Percentiles rank a stretch among this genome's conserved stretches.
Evolutionary conservation across 1,139 yeast genomes (phyloP).

Genomic region (Sugiyamaella paludigena): DNA sequence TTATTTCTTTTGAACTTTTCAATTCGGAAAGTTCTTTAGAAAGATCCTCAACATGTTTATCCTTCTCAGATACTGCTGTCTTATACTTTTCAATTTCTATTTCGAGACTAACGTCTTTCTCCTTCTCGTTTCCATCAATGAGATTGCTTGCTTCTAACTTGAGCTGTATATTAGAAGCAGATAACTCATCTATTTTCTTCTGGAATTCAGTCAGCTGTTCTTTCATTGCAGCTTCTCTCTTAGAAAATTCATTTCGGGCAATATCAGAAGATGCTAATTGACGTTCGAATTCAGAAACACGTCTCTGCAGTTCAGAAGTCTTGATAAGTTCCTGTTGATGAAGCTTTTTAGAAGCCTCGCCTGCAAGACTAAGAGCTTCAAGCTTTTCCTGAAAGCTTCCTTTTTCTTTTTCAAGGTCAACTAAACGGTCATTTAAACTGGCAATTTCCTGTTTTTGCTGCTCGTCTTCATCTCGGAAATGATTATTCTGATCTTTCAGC

Average conservation of each 20-base stretch:
- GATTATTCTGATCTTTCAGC: constrained; percentile 23
- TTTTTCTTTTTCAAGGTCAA: background rate
- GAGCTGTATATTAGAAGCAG: constrained; percentile 4
- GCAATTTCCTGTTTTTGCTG: background rate
- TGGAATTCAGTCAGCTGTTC: background rate
- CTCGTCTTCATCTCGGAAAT: constrained; percentile 2
- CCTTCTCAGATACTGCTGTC: constrained; percentile 4
- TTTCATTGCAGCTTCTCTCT: background rate
- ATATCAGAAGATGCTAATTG: constrained; percentile 43
- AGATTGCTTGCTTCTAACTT: constrained; percentile 1
- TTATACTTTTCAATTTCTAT: background rate
- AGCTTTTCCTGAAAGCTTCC: background rate
- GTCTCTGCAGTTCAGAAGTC: background rate
- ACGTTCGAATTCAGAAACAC: constrained; percentile 46
- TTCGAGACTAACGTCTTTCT: background rate
- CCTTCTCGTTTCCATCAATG: background rate
- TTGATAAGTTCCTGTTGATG: background rate
- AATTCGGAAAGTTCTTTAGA: background rate
- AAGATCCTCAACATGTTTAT: background rate
- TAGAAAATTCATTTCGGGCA: background rate
- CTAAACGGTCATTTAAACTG: too few species aligned
- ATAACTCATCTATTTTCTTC: constrained; percentile 9
- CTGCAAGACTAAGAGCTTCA: background rate
- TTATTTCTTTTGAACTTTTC: background rate
- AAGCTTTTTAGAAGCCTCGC: constrained; percentile 30